Percentiles rank a stretch among this genome's conserved stretches.
These are phyloP conservation scores for Leccinum variicolor DNA, from an alignment of 768 basidiomycete genomes.

Conservation along the genomic window DNA sequence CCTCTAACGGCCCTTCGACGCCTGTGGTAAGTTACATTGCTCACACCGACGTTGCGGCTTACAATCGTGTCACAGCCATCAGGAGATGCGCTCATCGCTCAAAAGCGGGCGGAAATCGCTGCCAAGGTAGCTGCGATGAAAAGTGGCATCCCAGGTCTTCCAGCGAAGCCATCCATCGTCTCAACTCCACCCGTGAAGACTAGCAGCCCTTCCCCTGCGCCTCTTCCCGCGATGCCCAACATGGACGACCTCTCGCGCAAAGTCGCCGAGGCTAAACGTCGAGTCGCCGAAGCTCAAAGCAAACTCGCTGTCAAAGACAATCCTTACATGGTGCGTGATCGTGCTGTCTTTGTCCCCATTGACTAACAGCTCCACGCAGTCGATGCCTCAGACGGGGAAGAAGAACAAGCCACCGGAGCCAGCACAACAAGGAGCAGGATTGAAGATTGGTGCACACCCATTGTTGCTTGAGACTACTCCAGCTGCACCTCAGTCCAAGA, in stretches of 20 bases:
- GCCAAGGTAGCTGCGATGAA: slow-evolving; percentile 83
- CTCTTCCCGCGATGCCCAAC: slow-evolving; percentile 41
- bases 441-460: slow-evolving; percentile 91
- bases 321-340: slow-evolving; percentile 75
- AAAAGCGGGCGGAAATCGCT: slow-evolving; percentile 80
- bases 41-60: background rate
- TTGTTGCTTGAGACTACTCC: slow-evolving; percentile 65
- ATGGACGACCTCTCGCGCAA: slow-evolving; percentile 64
- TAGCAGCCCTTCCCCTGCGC: slow-evolving; percentile 35
- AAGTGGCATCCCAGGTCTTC: slow-evolving; percentile 33
- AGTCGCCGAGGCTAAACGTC: slow-evolving; percentile 82
- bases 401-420: slow-evolving; percentile 56
- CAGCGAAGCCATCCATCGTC: slow-evolving; percentile 26
- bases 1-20: slow-evolving; percentile 43
- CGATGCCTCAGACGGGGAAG: slow-evolving; percentile 52
- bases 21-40: slow-evolving; percentile 40
- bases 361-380: slow-evolving; percentile 32
- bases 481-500: slow-evolving; percentile 64
- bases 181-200: slow-evolving; percentile 20
- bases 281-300: slow-evolving; percentile 79
- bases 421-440: slow-evolving; percentile 73
- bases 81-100: slow-evolving; percentile 68
- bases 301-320: slow-evolving; percentile 76
- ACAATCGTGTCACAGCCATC: slow-evolving; percentile 35
- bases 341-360: background rate